Base-by-base conservation (phyloP, 371 early-diverging fungal species). In the Mortierella sp. region DNA sequence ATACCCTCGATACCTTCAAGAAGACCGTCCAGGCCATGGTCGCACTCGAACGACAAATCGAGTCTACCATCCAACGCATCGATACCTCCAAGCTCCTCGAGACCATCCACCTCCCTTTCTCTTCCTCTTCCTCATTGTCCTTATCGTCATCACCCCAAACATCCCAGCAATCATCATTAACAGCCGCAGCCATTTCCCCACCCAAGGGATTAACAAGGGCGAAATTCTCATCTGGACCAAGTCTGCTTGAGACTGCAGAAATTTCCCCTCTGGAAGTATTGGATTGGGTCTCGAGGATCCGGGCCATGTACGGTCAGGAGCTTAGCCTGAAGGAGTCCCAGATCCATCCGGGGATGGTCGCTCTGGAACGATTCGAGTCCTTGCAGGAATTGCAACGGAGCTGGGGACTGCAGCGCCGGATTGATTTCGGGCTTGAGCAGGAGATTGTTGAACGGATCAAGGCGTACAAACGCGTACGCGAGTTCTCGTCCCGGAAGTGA, bases 341-440 rank as follows among this genome's bases (percentile, higher is more conserved):
- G 41, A 77, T 86, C 35, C 78, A 79, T 43, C 87, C 82, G 6
- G 70, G 68, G 16, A 75, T 77, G 74, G 72, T 77, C 0, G 58
- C 71, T 6, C 72, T 80, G 10, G 83, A 82, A 14, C 87, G 80
- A 0, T 86, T 77, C 58, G 87, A 82, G 7, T 35, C 79, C 12
- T 27, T 86, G 29, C 76, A 74, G 12, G 80, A 86, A 46, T 65
- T 86, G 14, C 83, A 86, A 18, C 71, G 75, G 32, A 73, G 41
- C 18, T 86, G 87, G 87, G 80, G 83, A 14, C 74, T 86, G 7
- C 87, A 86, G 35, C 75, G 72, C 41, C 70, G 76, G 32, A 80
- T 86, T 6, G 87, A 86, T 51, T 86, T 86, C 60, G 80, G 83
- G 7, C 71, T 86, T n/a, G 87, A 86, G 49, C 87, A 86, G 24